Evolutionary conservation across 164 flowering plant species (phyloP), one percentile per base, ranked within the genome.

Genomic region (Sextonia rubra): DNA sequence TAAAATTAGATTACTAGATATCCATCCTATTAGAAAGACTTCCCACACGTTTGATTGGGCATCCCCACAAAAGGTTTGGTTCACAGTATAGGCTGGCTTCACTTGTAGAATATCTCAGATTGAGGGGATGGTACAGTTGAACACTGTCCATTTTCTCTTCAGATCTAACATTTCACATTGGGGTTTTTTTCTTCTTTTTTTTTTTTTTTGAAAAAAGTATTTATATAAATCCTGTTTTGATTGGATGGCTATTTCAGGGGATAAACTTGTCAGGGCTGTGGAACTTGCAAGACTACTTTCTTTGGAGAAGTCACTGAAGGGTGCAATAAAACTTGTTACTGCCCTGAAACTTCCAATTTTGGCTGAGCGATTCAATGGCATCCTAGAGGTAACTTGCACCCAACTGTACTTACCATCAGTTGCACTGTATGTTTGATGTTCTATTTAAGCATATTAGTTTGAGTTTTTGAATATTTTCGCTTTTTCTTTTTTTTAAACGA

Each of bases 291-390:
- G 87, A 73, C 92, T 91, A 74, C 77, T 96, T 47, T 81, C 96
- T 44, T 70, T 89, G 71, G 98, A 91, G 67, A 96, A 92, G 80
- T 93, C 97, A 23, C 86, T 91, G 12, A 90, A 75, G 76, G 97
- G 93, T 25, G 99, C 98, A 44, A 91, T 96, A 75, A 92, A 89
- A 82, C 94, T 96, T 70, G 98, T 87, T 29, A 90, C 98, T 56
- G 84, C 86, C 64, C 70, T 89, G 77, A 96, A 93, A 85, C 97
- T 89, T 76, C 98, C 99, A 24, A 85, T 83, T 78, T 80, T 93
- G 81, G 98, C 98, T 3, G 98, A 93, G 71, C 80, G 92, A 17
- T 93, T 96, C 83, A 90, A 78, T 77, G 74, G 63, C 80, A 86
- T 93, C 65, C 81, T 93, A 73, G 98, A 92, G 92, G 99, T 96